Base-by-base conservation (phyloP, 1,284 basidiomycete genomes). In the Agroathelia rolfsii region DNA sequence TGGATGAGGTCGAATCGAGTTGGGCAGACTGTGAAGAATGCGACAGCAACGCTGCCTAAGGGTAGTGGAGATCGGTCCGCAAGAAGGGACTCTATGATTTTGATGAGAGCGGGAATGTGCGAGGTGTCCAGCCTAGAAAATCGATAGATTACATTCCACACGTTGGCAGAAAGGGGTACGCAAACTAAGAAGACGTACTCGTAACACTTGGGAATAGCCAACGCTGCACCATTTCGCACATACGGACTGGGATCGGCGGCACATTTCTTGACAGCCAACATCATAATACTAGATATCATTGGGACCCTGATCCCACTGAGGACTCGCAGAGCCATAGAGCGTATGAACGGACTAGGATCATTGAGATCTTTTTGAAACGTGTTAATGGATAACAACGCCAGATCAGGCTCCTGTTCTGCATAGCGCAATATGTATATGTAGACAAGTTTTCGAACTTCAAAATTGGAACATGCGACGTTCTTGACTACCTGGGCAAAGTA, bases 301-400 rank as follows among this genome's bases (percentile, higher is more conserved):
- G 81, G 76, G 3, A 95, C 82, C 40, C 80, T 79, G 48, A 97
- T 92, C 6, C 89, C 88, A 39, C 87, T 89, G 28, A 97, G 67
- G 1, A 96, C 90, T n/a, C 92, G 72, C 28, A 96, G 61, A 3
- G 89, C 88, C 90, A 95, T 95, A 8, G 87, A 86, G 18, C 88
- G 75, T 37, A 93, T 93, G 45, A 97, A 74, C 0, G 95, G 94
- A 39, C 83, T 95, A 6, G 79, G 66, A 50, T 98, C 94, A 2
- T 81, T 78, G 12, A 98, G 67, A 59, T 99, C 95, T 54, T 92
- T 90, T 58, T 99, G 95, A 53, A 97, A 97, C 7, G 94, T 95
- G 61, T 99, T 99, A 66, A 99, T 95, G 5, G 92, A 94, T 15
- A 99, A 69, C 22, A 99, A 63, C 0, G 95, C 86, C 33, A 98